Conservation (phyloP, 208 protist genomes). For the Tetramitus jugosus region DNA sequence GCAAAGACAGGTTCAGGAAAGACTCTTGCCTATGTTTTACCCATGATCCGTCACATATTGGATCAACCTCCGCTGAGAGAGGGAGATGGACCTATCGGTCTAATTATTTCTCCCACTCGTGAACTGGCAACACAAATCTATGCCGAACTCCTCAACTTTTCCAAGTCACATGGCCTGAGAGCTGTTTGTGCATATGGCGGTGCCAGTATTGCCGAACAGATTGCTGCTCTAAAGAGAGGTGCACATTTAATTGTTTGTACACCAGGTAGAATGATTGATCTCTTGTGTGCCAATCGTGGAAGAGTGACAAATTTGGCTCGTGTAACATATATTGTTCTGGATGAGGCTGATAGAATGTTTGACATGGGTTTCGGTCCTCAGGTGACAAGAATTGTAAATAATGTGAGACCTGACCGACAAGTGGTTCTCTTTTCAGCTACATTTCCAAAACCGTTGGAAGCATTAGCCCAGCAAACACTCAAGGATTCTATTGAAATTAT, state of each 20-base stretch:
- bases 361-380: slow-evolving; percentile 84
- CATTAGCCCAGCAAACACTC: slow-evolving; percentile 56
- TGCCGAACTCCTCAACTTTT: slow-evolving; percentile 34
- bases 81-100: slow-evolving; percentile 69
- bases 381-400: slow-evolving; percentile 69
- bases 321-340: slow-evolving; percentile 72
- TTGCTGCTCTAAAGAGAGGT: slow-evolving; percentile 37
- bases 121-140: slow-evolving; percentile 80
- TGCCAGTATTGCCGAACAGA: slow-evolving; percentile 37
- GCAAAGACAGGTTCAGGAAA: slow-evolving; percentile 89
- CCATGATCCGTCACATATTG: slow-evolving; percentile 72
- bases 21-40: slow-evolving; percentile 78
- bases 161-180: slow-evolving; percentile 36
- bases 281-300: slow-evolving; percentile 62
- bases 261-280: slow-evolving; percentile 71
- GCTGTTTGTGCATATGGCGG: slow-evolving; percentile 60
- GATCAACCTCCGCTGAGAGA: slow-evolving; percentile 58
- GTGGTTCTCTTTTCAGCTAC: slow-evolving; percentile 77
- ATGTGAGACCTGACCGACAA: slow-evolving; percentile 72
- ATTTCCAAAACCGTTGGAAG: slow-evolving; percentile 69
- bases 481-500: slow-evolving; percentile 66
- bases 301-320: slow-evolving; percentile 50
- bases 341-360: slow-evolving; percentile 86
- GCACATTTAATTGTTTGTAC: slow-evolving; percentile 73
- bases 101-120: slow-evolving; percentile 82